Evolutionary conservation across 306 rosid genomes (phyloP), one percentile per base, ranked within the genome.

Genomic region (Ceratonia siliqua): DNA sequence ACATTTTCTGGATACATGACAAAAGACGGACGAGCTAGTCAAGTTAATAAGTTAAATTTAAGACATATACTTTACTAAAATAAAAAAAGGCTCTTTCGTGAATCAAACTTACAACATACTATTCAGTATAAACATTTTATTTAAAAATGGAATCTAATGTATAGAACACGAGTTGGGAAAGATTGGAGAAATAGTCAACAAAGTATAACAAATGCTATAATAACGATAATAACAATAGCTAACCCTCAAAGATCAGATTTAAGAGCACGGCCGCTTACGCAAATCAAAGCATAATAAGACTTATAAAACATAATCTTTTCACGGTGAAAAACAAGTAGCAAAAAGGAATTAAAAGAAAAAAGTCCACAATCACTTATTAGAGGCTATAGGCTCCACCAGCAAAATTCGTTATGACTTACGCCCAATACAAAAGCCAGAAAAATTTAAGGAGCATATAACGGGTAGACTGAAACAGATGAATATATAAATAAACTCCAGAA

Each of bases 141-240:
- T 38, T n/a, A 49, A 73, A 68, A 74, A 32, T 3, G 43, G 27
- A 74, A 78, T 39, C 45, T 38, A 69, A 70, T 57, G 58, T 59
- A 42, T 43, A 8, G 13, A 38, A 50, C 9, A 1, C 45, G 17
- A 69, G 17, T 1, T 17, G 43, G 50, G 12, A n/a, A 9, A 52
- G 72, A 18, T 1, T 43, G 27, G 21, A 28, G 24, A 62, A 76
- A 67, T 48, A 48, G 15, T 13, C 57, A 58, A 59, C 22, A 2
- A 18, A 18, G 27, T n/a, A n/a, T n/a, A n/a, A n/a, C n/a, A n/a
- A 49, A 20, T 4, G 25, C 54, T 1, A 28, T 50, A 66, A 62
- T 1, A 49, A 27, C 20, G 6, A 32, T 25, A 24, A 28, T 36
- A 39, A 8, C 9, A 22, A 12, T 1, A 22, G 17, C 5, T 67